These are phyloP conservation scores for Polyrhizophydium stewartii DNA, from an alignment of 371 early-diverging fungal species.

Conservation along the genomic window DNA sequence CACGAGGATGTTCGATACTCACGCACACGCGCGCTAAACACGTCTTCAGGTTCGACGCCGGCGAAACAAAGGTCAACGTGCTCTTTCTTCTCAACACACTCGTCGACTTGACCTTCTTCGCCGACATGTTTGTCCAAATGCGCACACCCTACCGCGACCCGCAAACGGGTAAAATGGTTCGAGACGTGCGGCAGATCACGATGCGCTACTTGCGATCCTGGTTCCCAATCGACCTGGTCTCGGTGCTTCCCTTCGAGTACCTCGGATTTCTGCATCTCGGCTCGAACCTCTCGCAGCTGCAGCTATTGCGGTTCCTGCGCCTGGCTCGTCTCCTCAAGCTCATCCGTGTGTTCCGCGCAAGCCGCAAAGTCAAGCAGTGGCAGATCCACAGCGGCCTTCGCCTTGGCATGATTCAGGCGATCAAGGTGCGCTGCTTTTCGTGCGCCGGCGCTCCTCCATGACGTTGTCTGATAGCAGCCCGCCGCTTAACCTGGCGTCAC, in stretches of 20 bases:
- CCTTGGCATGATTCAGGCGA: slow-evolving; percentile 27
- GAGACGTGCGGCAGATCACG: slow-evolving; percentile 24
- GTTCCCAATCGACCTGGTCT: slow-evolving; percentile 42
- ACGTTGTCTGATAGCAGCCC: neutral
- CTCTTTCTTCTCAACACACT: slow-evolving; percentile 33
- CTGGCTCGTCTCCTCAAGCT: slow-evolving; percentile 40
- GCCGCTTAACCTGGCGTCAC: slow-evolving; percentile 1
- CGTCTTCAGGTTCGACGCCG: neutral
- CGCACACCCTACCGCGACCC: slow-evolving; percentile 38
- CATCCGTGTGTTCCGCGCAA: slow-evolving; percentile 40
- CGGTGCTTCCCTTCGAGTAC: slow-evolving; percentile 41
- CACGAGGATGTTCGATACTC: slow-evolving; percentile 2
- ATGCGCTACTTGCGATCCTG: slow-evolving; percentile 30
- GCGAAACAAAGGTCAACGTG: slow-evolving; percentile 12
- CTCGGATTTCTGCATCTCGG: slow-evolving; percentile 14
- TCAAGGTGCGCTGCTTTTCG: too few species aligned
- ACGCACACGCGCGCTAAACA: neutral
- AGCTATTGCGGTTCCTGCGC: slow-evolving; percentile 34
- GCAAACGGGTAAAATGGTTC: slow-evolving; percentile 33
- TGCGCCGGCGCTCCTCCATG: neutral
- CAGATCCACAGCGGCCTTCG: slow-evolving; percentile 33
- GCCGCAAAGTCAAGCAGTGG: slow-evolving; percentile 40
- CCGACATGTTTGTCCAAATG: slow-evolving; percentile 44
- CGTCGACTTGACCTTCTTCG: slow-evolving; percentile 42
- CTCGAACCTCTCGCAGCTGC: slow-evolving; percentile 16